A percentile compares a stretch with the other conserved stretches of the same genome.
phyloP scores from a whole-genome alignment of 768 basidiomycete species.

The Piloderma croceum region DNA sequence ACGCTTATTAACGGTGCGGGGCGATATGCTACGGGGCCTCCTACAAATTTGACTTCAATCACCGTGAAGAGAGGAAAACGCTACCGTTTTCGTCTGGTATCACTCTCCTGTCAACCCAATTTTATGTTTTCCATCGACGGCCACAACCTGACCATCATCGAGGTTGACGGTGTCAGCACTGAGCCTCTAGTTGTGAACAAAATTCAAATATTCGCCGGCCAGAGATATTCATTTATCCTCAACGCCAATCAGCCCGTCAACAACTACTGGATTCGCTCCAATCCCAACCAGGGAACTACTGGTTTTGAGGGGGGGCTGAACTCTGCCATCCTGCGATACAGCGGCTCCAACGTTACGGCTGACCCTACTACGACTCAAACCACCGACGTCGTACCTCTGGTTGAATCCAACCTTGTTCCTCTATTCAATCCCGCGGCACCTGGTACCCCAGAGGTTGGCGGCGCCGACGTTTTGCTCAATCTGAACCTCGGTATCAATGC shows the following conservation, averaged over 20 bases:
- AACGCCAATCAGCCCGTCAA: no score
- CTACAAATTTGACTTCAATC: constrained; percentile 31
- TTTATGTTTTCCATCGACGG: constrained; percentile 29
- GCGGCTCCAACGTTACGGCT: constrained; percentile 23
- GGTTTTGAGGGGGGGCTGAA: no score
- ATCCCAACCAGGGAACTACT: no score
- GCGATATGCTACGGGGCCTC: constrained; percentile 30
- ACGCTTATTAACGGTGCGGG: constrained; percentile 44
- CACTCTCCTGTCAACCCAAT: constrained; percentile 26
- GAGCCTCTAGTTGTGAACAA: constrained; percentile 33
- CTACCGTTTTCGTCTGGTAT: constrained; percentile 37
- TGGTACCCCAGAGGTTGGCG: constrained; percentile 32
- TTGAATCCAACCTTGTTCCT: constrained; percentile 29
- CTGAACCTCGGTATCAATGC: constrained; percentile 26
- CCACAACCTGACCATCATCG: constrained; percentile 38
- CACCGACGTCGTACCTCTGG: constrained; percentile 18
- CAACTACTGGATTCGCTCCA: no score
- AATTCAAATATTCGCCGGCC: constrained; percentile 38
- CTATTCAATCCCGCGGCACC: constrained; percentile 23
- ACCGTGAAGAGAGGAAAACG: constrained; percentile 33
- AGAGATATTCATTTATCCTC: no score
- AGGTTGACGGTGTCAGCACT: constrained; percentile 35
- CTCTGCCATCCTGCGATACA: constrained; percentile 50
- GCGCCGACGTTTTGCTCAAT: constrained; percentile 34
- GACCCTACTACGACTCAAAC: constrained; percentile 36